Base-by-base conservation (phyloP, 1,139 yeast species). In the Hyphopichia buzzinii region DNA sequence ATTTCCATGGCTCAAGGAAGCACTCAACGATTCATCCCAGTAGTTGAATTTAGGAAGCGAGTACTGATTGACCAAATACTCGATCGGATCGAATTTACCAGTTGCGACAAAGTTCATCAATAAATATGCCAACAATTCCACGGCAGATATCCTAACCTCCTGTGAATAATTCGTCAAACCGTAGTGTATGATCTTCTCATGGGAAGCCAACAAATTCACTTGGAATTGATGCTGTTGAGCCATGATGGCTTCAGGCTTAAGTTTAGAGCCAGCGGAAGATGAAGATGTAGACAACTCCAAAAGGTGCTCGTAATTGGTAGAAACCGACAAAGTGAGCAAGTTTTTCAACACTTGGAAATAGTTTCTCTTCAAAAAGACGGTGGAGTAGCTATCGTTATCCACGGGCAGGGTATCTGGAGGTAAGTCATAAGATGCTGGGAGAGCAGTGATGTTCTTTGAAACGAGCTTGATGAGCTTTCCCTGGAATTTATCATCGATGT, bases 221-320 rank as follows among this genome's bases (percentile, higher is more conserved):
- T 71, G 77, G 41, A 55, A 68, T 39, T 54, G 66, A 42, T 67
- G 59, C 40, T 71, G 76, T 33, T 60, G 71, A 8, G 55, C 37
- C 74, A 70, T 68, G 23, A 71, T 57, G 0, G 65, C 47, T 35
- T 71, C 76, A 0, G 77, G 75, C 36, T 68, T 69, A 56, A 67
- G 42, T 43, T 69, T 69, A 4, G 72, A 62, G 3, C 71, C 67
- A 1, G 67, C 57, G 0, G 69, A 55, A 7, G 62, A 46, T 4
- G 70, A 57, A 0, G 73, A 59, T 2, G 74, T 59, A 3, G 72
- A 66, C 10, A 55, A 44, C 1, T 67, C 59, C 36, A 68, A 49
- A 27, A 70, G 51, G 30, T 52, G 51, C 44, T 69, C 75, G 43
- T 71, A 70, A 43, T 67, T 60, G 7, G 74, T 48, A 4, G 67